These are phyloP conservation scores for Leishmania turanica DNA, from an alignment of 208 protist species.

Conservation along the genomic window DNA sequence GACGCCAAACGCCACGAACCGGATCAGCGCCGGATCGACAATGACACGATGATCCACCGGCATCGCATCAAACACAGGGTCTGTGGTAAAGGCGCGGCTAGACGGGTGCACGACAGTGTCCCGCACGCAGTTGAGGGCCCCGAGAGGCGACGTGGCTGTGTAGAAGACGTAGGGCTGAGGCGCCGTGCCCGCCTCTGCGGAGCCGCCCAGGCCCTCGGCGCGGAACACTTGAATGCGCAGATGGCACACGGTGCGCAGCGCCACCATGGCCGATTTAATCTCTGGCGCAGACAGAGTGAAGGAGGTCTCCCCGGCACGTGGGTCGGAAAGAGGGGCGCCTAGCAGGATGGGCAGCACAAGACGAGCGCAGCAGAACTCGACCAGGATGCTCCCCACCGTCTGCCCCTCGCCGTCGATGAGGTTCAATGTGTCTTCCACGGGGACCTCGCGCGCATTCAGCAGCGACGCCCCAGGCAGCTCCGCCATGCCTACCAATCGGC, in stretches of 20 bases:
- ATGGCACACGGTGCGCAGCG: conserved; percentile 63
- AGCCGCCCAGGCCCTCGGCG: conserved; percentile 37
- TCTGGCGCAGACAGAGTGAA: conserved; percentile 39
- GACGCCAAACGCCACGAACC: conserved; percentile 61
- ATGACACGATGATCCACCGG: conserved; percentile 80
- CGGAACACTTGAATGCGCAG: conserved; percentile 81
- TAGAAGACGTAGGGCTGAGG: conserved; percentile 90
- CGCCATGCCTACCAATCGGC: conserved; percentile 69
- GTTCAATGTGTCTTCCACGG: conserved; percentile 43
- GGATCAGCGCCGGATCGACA: conserved; percentile 62
- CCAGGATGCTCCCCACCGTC: conserved; percentile 35
- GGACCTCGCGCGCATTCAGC: conserved; percentile 52
- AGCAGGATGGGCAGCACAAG: conserved; percentile 80
- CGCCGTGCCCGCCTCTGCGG: conserved; percentile 5
- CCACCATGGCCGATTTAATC: conserved; percentile 56
- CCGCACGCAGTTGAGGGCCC: conserved; percentile 51
- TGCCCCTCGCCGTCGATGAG: conserved; percentile 59
- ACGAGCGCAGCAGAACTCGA: conserved; percentile 61
- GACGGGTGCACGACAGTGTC: conserved; percentile 72
- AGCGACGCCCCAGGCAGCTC: conserved; percentile 68
- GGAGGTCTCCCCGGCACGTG: neutral
- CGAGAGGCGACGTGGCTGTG: conserved; percentile 50
- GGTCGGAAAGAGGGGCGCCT: conserved; percentile 24
- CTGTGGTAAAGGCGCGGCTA: conserved; percentile 43
- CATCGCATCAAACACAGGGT: conserved; percentile 67